phyloP scores from a whole-genome alignment of 2,329 filamentous ascomycete species.

The Beauveria scarabaeidicola region DNA sequence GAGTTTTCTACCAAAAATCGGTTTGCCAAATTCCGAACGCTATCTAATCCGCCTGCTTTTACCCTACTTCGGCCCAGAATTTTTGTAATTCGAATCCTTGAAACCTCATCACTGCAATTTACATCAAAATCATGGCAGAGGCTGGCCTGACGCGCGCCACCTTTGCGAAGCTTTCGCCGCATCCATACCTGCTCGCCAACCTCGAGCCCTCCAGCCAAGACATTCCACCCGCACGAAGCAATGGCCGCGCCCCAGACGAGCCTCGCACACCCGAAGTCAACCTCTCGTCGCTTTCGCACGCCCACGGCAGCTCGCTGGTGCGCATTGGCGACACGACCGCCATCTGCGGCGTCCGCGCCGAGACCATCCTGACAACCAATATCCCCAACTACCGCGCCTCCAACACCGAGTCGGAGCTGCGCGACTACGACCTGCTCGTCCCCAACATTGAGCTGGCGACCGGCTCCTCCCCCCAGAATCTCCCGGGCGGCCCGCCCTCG shows the following conservation, averaged over 20 bases:
- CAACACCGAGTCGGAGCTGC: slow-evolving; percentile 38
- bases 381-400: slow-evolving; percentile 57
- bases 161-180: slow-evolving; percentile 83
- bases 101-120: not conserved
- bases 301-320: slow-evolving; percentile 83
- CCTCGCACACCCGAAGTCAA: slow-evolving; percentile 70
- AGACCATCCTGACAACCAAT: slow-evolving; percentile 68
- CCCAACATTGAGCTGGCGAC: slow-evolving; percentile 91
- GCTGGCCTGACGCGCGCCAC: slow-evolving; percentile 50
- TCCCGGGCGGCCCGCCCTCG: slow-evolving; percentile 75
- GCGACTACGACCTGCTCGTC: slow-evolving; percentile 67
- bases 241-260: slow-evolving; percentile 64
- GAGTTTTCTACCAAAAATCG: not conserved
- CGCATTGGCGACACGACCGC: slow-evolving; percentile 83
- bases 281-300: slow-evolving; percentile 75
- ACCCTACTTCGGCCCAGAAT: not conserved
- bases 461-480: slow-evolving; percentile 75
- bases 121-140: slow-evolving; percentile 22
- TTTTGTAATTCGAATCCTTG: not conserved
- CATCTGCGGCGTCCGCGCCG: slow-evolving; percentile 86
- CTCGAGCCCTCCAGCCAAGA: slow-evolving; percentile 53
- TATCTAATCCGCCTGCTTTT: not conserved
- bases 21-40: not conserved
- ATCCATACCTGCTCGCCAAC: slow-evolving; percentile 83
- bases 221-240: slow-evolving; percentile 58